Conservation (phyloP, 305 asterid species). For the Rubia balearica region DNA sequence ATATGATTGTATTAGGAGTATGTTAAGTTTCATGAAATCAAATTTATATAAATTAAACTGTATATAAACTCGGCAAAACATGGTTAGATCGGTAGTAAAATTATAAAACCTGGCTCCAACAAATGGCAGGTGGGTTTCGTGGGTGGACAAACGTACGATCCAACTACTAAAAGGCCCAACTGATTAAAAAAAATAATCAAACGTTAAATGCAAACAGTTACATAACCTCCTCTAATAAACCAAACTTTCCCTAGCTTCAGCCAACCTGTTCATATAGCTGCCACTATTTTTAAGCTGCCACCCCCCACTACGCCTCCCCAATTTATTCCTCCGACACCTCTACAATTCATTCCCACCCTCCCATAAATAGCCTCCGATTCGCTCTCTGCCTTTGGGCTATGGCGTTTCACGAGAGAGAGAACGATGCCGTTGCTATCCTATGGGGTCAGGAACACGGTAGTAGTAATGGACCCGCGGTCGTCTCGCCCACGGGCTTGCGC, state of each 20-base stretch:
- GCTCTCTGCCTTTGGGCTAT: background rate
- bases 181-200: background rate
- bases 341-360: background rate
- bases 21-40: too few species aligned
- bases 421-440: background rate
- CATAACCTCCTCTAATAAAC: background rate
- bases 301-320: background rate
- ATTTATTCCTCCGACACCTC: background rate
- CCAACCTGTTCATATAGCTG: background rate
- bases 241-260: background rate
- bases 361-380: background rate
- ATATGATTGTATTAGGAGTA: too few species aligned
- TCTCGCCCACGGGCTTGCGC: conserved; percentile 11
- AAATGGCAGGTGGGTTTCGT: conserved; percentile 20
- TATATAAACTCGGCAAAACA: too few species aligned
- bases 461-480: background rate
- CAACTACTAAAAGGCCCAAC: conserved; percentile 23
- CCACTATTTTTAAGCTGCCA: background rate
- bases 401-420: conserved; percentile 19
- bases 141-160: conserved; percentile 17
- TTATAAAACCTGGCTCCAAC: conserved; percentile 12
- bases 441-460: background rate
- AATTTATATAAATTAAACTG: too few species aligned
- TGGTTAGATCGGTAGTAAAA: background rate
- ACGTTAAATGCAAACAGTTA: background rate